phyloP scores from a whole-genome alignment of 2,329 filamentous ascomycete species.

The Botryotinia narcissicola region DNA sequence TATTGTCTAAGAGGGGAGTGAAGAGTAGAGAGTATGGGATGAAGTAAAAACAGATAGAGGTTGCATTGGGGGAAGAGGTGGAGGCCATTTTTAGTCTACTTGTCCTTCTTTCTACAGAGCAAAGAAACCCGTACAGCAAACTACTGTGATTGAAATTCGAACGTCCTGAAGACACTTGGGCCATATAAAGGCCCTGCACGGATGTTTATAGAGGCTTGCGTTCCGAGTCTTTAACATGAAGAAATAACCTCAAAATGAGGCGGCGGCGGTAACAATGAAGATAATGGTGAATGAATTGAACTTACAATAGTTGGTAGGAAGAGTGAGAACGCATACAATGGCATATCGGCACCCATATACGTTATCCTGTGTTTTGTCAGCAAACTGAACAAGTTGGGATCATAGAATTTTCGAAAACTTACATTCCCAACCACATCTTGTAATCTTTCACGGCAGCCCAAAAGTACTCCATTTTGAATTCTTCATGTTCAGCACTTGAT shows the following conservation, averaged over 20 bases:
- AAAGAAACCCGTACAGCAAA: not conserved
- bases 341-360: slow-evolving; percentile 66
- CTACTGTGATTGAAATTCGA: not conserved
- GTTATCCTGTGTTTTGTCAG: too few species aligned
- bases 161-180: not conserved
- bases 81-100: not conserved
- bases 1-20: not conserved
- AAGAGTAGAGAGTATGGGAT: not conserved
- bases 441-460: slow-evolving; percentile 75
- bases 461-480: slow-evolving; percentile 71
- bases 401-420: too few species aligned
- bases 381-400: too few species aligned
- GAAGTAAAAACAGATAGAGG: not conserved
- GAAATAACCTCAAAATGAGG: not conserved
- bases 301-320: slow-evolving; percentile 73
- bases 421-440: slow-evolving; percentile 68
- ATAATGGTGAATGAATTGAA: not conserved
- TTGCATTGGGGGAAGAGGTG: not conserved
- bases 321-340: slow-evolving; percentile 72
- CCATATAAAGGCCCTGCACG: not conserved
- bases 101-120: not conserved
- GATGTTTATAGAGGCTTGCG: not conserved
- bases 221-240: not conserved
- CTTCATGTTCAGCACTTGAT: slow-evolving; percentile 69
- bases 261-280: not conserved